phyloP scores from a whole-genome alignment of 1,284 basidiomycete genomes.

The Marasmius tenuissimus region DNA sequence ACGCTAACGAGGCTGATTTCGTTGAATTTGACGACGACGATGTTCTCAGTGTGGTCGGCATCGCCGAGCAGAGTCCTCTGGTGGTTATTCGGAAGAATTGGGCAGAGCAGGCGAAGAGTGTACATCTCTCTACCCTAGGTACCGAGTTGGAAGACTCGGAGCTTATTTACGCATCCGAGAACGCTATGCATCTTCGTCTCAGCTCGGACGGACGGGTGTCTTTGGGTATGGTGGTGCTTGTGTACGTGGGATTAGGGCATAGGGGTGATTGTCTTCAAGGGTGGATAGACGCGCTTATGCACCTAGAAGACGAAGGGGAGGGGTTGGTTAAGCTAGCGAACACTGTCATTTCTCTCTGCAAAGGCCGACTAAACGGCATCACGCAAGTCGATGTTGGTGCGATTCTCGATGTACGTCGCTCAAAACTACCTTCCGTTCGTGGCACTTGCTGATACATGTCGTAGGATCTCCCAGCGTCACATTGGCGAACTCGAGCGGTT shows the following conservation, averaged over 20 bases:
- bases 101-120: constrained; percentile 3
- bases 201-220: constrained; percentile 45
- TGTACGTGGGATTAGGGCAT: constrained; percentile 12
- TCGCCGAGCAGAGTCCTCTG: no score
- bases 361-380: not conserved
- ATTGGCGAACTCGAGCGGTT: constrained; percentile 30
- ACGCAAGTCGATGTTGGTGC: constrained; percentile 9
- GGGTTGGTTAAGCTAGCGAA: not conserved
- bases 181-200: constrained; percentile 22
- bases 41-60: constrained; percentile 23
- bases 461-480: constrained; percentile 24
- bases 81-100: not conserved
- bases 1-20: constrained; percentile 60
- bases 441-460: not conserved
- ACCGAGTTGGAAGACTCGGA: no score
- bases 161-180: not conserved
- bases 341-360: constrained; percentile 1
- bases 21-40: constrained; percentile 48
- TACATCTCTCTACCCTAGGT: no score
- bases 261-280: not conserved
- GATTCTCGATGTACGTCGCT: constrained; percentile 32
- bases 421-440: not conserved
- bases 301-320: not conserved
- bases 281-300: not conserved
- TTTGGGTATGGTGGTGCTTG: constrained; percentile 37